Percentiles rank a stretch among this genome's conserved stretches.
phyloP scores from a whole-genome alignment of 768 basidiomycete species.

The Suillus clintonianus region DNA sequence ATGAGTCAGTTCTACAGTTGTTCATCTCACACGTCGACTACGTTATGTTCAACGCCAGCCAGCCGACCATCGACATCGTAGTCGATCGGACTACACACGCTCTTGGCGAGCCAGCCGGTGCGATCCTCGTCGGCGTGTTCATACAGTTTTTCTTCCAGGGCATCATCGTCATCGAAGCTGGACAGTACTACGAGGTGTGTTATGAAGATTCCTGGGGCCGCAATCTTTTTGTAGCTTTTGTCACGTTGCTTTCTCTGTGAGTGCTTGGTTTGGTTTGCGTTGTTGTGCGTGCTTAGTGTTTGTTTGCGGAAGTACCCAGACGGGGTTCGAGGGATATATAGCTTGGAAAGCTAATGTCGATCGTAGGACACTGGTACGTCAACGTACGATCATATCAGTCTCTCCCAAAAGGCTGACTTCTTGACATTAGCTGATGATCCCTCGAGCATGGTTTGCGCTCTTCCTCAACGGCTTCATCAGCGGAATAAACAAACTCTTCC shows the following conservation, averaged over 20 bases:
- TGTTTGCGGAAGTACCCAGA: slow-evolving; percentile 35
- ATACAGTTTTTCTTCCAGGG: slow-evolving; percentile 51
- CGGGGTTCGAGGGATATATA: slow-evolving; percentile 43
- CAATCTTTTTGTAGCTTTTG: slow-evolving; percentile 40
- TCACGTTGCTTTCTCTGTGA: slow-evolving; percentile 46
- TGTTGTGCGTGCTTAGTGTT: background rate
- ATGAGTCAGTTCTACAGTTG: background rate
- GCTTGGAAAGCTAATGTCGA: slow-evolving; percentile 39
- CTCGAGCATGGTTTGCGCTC: slow-evolving; percentile 46
- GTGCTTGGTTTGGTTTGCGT: slow-evolving; percentile 10
- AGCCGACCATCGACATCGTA: background rate
- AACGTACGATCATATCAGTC: background rate
- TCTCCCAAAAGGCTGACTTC: slow-evolving; percentile 8
- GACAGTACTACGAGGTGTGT: slow-evolving; percentile 43
- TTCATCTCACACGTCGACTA: background rate
- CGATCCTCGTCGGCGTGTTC: slow-evolving; percentile 47
- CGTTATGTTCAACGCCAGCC: background rate
- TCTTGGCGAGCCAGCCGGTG: slow-evolving; percentile 33
- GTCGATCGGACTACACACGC: slow-evolving; percentile 19
- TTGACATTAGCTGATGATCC: slow-evolving; percentile 22
- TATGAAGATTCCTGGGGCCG: slow-evolving; percentile 46
- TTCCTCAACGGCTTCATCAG: slow-evolving; percentile 51
- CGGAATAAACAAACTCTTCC: slow-evolving; percentile 48
- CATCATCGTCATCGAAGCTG: slow-evolving; percentile 41
- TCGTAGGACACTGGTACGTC: slow-evolving; percentile 37